These are phyloP conservation scores for Hymenoscyphus linearis DNA, from an alignment of 2,329 filamentous ascomycete genomes.

Conservation along the genomic window DNA sequence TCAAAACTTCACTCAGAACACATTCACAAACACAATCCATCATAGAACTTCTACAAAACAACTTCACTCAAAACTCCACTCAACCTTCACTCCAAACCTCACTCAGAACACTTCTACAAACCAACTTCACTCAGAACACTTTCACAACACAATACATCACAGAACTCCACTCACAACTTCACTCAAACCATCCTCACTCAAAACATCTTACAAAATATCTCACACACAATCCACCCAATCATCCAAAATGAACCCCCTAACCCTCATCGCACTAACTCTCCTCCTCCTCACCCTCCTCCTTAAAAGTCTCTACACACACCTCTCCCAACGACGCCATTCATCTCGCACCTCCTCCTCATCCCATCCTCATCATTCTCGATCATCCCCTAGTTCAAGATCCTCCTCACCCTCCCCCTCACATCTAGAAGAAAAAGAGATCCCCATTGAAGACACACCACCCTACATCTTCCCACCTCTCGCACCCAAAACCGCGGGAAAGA, in stretches of 20 bases:
- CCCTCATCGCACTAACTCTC: not conserved
- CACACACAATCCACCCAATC: too few species aligned
- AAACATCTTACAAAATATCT: too few species aligned
- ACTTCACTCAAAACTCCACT: not conserved
- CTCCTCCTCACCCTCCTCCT: too few species aligned
- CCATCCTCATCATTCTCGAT: not conserved
- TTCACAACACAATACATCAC: too few species aligned
- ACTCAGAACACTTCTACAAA: too few species aligned
- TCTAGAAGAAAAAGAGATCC: constrained; percentile 11
- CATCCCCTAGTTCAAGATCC: too few species aligned
- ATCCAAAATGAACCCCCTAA: constrained; percentile 5
- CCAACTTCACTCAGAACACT: not conserved
- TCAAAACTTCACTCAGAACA: too few species aligned
- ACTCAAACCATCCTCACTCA: too few species aligned
- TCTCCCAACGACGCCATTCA: not conserved
- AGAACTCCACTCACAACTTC: too few species aligned
- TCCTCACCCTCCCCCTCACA: not conserved
- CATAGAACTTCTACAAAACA: too few species aligned
- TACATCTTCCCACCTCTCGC: constrained; percentile 23
- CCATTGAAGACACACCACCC: constrained; percentile 14
- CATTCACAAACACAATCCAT: too few species aligned
- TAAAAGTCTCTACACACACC: not conserved
- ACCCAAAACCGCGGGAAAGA: constrained; percentile 25
- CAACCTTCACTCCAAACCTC: too few species aligned
- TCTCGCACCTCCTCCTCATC: not conserved